Conservation (phyloP, 1,284 basidiomycete species). For the Leucoagaricus sp. region DNA sequence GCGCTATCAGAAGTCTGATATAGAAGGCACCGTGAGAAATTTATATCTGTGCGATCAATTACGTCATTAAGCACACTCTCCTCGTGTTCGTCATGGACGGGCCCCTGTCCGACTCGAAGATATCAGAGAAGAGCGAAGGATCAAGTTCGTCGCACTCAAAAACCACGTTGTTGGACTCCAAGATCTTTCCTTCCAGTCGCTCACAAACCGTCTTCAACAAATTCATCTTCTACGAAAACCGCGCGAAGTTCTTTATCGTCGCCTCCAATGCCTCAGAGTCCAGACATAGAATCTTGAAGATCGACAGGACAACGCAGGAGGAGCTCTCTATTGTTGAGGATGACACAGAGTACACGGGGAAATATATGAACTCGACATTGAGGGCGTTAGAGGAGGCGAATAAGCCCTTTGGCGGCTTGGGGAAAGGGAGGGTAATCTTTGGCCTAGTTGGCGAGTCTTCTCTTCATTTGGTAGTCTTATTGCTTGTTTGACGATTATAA, state of each 20-base stretch:
- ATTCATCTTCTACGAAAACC: slow-evolving; percentile 91
- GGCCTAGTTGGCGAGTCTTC: slow-evolving; percentile 65
- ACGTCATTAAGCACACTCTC: neutral
- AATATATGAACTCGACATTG: slow-evolving; percentile 87
- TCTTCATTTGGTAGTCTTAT: neutral
- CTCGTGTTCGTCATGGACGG: slow-evolving; percentile 6
- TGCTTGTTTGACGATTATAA: slow-evolving; percentile 1
- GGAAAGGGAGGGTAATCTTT: slow-evolving; percentile 81
- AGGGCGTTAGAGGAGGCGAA: slow-evolving; percentile 97
- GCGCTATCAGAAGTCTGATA: no score
- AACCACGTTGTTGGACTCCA: neutral
- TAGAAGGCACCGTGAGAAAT: no score
- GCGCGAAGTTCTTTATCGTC: slow-evolving; percentile 85
- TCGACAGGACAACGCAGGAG: slow-evolving; percentile 81
- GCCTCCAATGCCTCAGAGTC: slow-evolving; percentile 85
- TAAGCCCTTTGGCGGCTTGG: slow-evolving; percentile 83
- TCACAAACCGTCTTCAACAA: slow-evolving; percentile 67
- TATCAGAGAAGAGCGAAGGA: slow-evolving; percentile 14
- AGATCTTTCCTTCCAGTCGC: neutral
- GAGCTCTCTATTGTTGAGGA: slow-evolving; percentile 83
- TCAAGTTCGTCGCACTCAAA: neutral
- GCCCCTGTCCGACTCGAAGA: slow-evolving; percentile 9
- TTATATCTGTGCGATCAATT: no score
- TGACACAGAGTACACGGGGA: slow-evolving; percentile 83
- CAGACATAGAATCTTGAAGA: slow-evolving; percentile 87